These are phyloP conservation scores for Achaetomium macrosporum DNA, from an alignment of 2,329 filamentous ascomycete species.

Conservation along the genomic window DNA sequence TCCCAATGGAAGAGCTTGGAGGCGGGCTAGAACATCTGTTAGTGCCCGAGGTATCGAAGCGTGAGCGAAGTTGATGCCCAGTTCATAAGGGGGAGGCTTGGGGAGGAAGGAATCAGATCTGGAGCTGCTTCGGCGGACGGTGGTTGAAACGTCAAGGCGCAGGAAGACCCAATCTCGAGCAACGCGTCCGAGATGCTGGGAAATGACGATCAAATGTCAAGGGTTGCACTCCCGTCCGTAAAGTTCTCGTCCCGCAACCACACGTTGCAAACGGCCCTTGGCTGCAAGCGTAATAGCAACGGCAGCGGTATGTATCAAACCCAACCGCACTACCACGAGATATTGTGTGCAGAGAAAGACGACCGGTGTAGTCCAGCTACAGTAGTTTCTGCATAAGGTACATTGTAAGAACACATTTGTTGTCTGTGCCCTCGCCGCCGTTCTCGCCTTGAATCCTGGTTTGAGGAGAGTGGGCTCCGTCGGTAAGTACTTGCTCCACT, in stretches of 20 bases:
- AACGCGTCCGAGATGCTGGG: not conserved
- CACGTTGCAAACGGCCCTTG: not conserved
- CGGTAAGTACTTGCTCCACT: conserved; percentile 18
- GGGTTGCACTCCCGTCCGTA: not conserved
- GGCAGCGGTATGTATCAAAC: too few species aligned
- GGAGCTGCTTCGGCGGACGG: too few species aligned
- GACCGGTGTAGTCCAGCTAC: too few species aligned
- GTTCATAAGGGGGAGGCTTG: conserved; percentile 5
- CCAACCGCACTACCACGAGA: too few species aligned
- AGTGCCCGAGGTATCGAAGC: conserved; percentile 7
- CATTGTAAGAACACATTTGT: not conserved
- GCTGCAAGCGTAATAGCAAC: not conserved
- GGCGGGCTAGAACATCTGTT: conserved; percentile 4
- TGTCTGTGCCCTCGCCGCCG: not conserved
- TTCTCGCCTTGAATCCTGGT: conserved; percentile 7
- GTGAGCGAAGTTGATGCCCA: conserved; percentile 3
- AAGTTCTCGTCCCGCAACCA: not conserved
- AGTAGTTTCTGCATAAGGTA: too few species aligned
- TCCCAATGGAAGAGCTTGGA: not conserved
- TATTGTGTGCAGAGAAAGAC: too few species aligned
- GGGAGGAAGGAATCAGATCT: too few species aligned
- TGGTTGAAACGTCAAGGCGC: not conserved
- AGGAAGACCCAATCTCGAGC: not conserved
- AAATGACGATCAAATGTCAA: not conserved
- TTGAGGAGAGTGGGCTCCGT: conserved; percentile 12